Base-by-base conservation (phyloP, 2,329 filamentous ascomycete species). In the Alternaria triticina region DNA sequence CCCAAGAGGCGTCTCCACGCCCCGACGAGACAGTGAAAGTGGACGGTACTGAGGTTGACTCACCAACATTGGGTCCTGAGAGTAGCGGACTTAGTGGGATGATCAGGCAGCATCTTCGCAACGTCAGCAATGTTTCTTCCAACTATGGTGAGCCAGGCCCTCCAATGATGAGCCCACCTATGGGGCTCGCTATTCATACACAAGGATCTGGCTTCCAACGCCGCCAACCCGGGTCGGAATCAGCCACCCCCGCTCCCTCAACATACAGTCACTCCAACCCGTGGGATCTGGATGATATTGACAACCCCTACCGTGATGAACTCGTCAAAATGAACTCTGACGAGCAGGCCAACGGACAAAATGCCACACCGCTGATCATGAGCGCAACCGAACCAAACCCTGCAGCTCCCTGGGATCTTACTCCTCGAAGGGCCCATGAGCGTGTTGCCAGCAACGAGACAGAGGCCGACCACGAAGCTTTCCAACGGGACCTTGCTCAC, bases 21-120 rank as follows among this genome's bases (percentile, higher is more conserved):
- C 36, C 43, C 3, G 64, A 72, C 10, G 28, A 54, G 7, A 30
- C 55, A 8, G 43, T 33, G 17, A 43, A 43, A 22, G 40, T 64
- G 3, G 67, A 72, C 22, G 73, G 71, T 33, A 59, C 62, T 7
- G 79, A 78, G n/a, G 57, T 82, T 20, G 93, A 97, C 72, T 97
- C 94, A 0, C 94, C 94, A 1, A 96, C 93, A 0, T 82, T 97
- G 6, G 91, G 91, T 2, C 90, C 91, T 0, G 83, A 83, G 15
- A 82, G 82, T 40, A 68, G 77, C 17, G 93, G 92, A 1, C 84
- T 97, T 15, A 95, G 90, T 72, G 91, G 91, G 2, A 87, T 97
- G 83, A 90, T 97, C 49, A 89, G 91, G 30, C 90, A 94, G 65
- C 96, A 98, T 82, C 82, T 98, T 44, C 89, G 96, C 54, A 89